These are phyloP conservation scores for Corymbia maculata DNA, from an alignment of 345 rosid species.

Conservation along the genomic window DNA sequence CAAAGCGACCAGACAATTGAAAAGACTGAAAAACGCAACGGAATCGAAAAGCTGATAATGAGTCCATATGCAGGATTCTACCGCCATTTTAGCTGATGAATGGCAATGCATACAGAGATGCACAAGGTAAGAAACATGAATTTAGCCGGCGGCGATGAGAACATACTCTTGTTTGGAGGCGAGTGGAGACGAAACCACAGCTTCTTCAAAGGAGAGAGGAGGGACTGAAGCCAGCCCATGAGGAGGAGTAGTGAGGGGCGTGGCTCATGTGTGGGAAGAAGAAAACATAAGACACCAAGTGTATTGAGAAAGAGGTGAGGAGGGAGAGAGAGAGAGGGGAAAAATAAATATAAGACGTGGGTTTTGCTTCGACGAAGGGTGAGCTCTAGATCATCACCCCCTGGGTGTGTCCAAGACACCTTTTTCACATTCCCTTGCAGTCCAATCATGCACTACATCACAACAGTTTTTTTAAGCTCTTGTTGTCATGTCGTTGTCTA, in stretches of 20 bases:
- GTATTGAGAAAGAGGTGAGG: background rate
- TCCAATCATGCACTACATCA: slow-evolving; percentile 23
- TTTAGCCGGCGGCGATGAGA: background rate
- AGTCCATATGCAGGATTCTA: background rate
- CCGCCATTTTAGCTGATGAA: background rate
- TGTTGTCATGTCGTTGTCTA: slow-evolving; percentile 56
- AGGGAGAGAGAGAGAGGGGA: background rate
- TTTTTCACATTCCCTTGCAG: slow-evolving; percentile 16
- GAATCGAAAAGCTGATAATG: background rate
- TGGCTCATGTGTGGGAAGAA: slow-evolving; percentile 21
- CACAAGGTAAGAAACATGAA: background rate
- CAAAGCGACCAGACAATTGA: background rate
- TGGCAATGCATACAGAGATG: background rate
- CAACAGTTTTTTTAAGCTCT: slow-evolving; percentile 16
- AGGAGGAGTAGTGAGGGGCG: slow-evolving; percentile 14
- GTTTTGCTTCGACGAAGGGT: slow-evolving; percentile 33
- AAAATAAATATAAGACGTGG: background rate
- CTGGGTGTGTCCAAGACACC: background rate
- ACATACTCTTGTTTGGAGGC: slow-evolving; percentile 62
- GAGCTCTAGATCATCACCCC: background rate
- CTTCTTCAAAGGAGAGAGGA: slow-evolving; percentile 91
- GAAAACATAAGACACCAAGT: background rate
- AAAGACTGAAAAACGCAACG: background rate
- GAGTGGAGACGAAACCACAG: slow-evolving; percentile 76
- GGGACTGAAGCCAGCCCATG: slow-evolving; percentile 91